Percentiles rank a stretch among this genome's conserved stretches.
These are phyloP conservation scores for Alternaria viburni DNA, from an alignment of 2,329 filamentous ascomycete species.

Conservation along the genomic window DNA sequence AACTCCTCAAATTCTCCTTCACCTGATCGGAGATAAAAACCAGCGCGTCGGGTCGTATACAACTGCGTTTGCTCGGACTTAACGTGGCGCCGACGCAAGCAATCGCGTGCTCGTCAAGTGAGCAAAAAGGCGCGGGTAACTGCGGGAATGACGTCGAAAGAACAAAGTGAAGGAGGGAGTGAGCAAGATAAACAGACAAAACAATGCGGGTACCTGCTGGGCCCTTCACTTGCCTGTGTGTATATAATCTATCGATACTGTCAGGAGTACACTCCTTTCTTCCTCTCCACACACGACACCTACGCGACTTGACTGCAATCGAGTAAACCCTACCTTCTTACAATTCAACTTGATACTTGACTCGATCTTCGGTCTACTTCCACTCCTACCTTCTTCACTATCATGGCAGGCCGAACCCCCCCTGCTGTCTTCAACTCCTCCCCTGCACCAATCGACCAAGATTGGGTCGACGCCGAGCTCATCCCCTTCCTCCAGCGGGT, in stretches of 20 bases:
- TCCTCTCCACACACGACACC: background rate
- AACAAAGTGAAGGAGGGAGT: background rate
- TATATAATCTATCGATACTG: background rate
- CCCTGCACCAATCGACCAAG: background rate
- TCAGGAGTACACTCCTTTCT: background rate
- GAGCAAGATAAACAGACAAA: background rate
- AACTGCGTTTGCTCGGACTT: background rate
- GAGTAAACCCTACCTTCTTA: background rate
- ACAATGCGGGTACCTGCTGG: background rate
- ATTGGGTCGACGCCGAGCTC: constrained; percentile 9
- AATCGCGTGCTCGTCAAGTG: background rate
- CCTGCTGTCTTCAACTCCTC: background rate
- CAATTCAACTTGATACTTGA: background rate
- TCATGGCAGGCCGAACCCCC: background rate
- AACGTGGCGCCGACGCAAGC: background rate
- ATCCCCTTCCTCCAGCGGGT: constrained; percentile 7
- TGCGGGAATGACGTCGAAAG: background rate
- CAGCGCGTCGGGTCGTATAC: no score
- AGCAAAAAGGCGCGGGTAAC: background rate
- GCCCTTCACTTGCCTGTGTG: background rate
- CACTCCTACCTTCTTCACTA: background rate
- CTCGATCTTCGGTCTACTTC: background rate
- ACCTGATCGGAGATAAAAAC: background rate
- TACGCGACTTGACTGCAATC: background rate
- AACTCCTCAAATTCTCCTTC: background rate